Base-by-base conservation (phyloP, 768 basidiomycete species). In the Podaxis mareebaensis region DNA sequence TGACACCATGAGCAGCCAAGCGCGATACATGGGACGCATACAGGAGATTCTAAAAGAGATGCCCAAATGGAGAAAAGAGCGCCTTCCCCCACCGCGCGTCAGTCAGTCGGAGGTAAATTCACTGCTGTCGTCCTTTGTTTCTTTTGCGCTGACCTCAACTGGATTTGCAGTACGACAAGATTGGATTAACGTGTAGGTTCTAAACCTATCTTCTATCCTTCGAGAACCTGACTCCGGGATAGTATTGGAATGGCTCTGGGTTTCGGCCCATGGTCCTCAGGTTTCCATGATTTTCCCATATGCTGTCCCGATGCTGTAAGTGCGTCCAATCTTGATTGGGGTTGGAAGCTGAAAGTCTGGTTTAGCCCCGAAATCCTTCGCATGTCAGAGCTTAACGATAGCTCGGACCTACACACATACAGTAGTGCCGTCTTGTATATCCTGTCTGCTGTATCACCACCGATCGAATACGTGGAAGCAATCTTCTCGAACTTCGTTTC, bases 371-470 rank as follows among this genome's bases (percentile, higher is more conserved):
- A 93, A 73, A 90, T 94, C 63, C 83, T 96, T 70, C 88, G 86
- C 65, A 93, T 96, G 90, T 88, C 93, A 60, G 95, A 96, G 70
- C 82, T 96, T 61, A 94, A 90, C 70, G 95, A 96, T 70, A 89
- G 82, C 73, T 79, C 87, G 7, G 95, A 96, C 62, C 73, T 96
- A 62, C 93, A 94, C 72, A 81, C 84, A 33, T 92, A 92, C 69
- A 90, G 92, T 67, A 86, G 89, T 53, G 88, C 88, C 4, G 88
- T 95, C 11, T 76, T 96, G 51, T 91, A 92, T 67, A 86, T 93
- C 63, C 79, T 96, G 55, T 94, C 93, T 15, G 90, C 90, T 2
- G 83, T 95, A 60, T 84, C 89, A n/a, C 85, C 91, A 13, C 88
- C 92, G 4, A 73, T 78, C 12, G 83, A 87, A 65, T 90, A 85